Base-by-base conservation (phyloP, 164 flowering plant genomes). In the Chimonanthus praecox region DNA sequence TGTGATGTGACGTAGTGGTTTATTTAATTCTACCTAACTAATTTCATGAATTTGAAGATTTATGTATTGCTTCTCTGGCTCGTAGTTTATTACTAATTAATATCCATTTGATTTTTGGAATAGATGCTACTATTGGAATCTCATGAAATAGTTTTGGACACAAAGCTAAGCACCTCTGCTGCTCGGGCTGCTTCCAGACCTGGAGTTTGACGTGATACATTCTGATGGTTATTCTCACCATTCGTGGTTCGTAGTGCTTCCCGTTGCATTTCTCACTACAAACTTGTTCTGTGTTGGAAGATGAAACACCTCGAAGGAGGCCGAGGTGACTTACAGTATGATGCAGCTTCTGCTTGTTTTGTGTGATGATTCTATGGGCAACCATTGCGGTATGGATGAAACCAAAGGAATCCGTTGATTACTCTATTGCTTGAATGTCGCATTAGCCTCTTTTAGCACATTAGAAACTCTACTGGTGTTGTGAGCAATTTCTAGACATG, bases 81-180 rank as follows among this genome's bases (percentile, higher is more conserved):
- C 33, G 33, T 33, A 33, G 1, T 33, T 33, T 33, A 33, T 33
- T 33, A 33, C 33, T 33, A 1, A 33, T 33, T 33, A 33, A 33
- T 33, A 54, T 54, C 60, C 60, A 54, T 54, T 54, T 54, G 2
- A 13, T 58, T 5, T 58, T 50, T 2, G 15, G 65, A 16, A 7
- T 33, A 62, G 65, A 62, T 62, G 65, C 65, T 62, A 62, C 33
- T 33, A 33, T 62, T 62, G 65, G 65, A 62, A 62, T 62, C 65
- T 62, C 21, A 62, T 20, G 20, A 62, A 0, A 9, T 3, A 0
- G 4, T 62, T 62, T 18, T 62, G 33, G 20, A 16, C 65, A 18
- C n/a, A 18, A 10, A 33, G 33, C 33, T 33, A 33, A 33, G 61
- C 11, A n/a, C 61, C 61, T n/a, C 65, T n/a, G 65, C 65, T 5